Percentiles rank a stretch among this genome's conserved stretches.
Evolutionary conservation across 345 rosid species (phyloP).

Genomic region (Ailanthus altissimus): DNA sequence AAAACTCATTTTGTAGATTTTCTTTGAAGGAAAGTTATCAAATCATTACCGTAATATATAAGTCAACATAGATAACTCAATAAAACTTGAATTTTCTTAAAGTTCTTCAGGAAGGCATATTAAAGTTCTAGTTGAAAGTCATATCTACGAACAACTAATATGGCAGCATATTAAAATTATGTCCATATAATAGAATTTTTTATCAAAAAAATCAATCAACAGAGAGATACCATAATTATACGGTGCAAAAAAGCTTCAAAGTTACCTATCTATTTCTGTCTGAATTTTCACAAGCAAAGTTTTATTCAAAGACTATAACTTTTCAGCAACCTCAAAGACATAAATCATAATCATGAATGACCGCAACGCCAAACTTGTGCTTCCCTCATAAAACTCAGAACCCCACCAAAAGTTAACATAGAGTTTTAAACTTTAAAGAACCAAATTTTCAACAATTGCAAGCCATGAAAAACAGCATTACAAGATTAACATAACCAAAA

Average conservation of each 20-base stretch:
- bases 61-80: background rate
- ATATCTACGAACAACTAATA: background rate
- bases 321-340: background rate
- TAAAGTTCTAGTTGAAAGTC: background rate
- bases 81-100: background rate
- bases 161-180: background rate
- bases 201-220: background rate
- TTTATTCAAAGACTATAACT: conserved; percentile 9
- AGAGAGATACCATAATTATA: background rate
- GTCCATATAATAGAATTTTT: background rate
- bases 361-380: background rate
- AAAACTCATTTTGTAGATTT: background rate
- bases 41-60: background rate
- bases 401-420: background rate
- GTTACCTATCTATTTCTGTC: background rate
- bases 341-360: background rate
- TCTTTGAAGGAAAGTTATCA: background rate
- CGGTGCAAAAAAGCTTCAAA: background rate
- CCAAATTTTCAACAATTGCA: background rate
- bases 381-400: background rate
- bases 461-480: background rate
- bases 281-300: background rate
- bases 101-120: background rate
- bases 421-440: background rate
- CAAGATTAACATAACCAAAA: background rate